Evolutionary conservation across 129 eudicot species (phyloP).

Genomic region (Glebionis coronaria): DNA sequence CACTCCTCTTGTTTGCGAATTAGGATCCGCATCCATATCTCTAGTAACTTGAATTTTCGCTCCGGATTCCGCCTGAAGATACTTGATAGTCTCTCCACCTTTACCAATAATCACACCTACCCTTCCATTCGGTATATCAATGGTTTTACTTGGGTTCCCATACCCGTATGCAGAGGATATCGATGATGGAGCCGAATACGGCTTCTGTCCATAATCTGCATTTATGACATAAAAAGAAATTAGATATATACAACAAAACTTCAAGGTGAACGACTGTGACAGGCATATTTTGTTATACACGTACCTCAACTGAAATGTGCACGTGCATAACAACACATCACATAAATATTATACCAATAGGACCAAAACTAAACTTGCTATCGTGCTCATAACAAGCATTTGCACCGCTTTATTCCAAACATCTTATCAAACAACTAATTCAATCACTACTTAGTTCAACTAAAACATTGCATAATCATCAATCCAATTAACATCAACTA

Average conservation of each 20-base stretch:
- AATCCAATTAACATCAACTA: too few relatives aligned
- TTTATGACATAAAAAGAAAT: not conserved
- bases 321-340: too few relatives aligned
- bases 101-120: slow-evolving; percentile 98
- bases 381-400: too few relatives aligned
- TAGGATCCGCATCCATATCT: slow-evolving; percentile 86
- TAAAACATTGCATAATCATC: too few relatives aligned
- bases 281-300: not conserved
- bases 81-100: slow-evolving; percentile 91
- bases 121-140: slow-evolving; percentile 89
- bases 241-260: too few relatives aligned
- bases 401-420: too few relatives aligned
- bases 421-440: too few relatives aligned
- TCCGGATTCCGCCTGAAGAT: slow-evolving; percentile 87
- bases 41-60: slow-evolving; percentile 94
- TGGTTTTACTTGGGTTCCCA: slow-evolving; percentile 66
- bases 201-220: slow-evolving; percentile 65
- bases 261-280: too few relatives aligned
- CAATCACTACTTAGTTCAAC: too few relatives aligned
- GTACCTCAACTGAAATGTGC: too few relatives aligned
- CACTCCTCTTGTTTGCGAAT: slow-evolving; percentile 60
- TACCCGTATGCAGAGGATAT: slow-evolving; percentile 49
- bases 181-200: slow-evolving; percentile 28
- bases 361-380: too few relatives aligned
- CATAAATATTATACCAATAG: not conserved